Base-by-base conservation (phyloP, 257 asterid genomes). In the Anisodus tanguticus region DNA sequence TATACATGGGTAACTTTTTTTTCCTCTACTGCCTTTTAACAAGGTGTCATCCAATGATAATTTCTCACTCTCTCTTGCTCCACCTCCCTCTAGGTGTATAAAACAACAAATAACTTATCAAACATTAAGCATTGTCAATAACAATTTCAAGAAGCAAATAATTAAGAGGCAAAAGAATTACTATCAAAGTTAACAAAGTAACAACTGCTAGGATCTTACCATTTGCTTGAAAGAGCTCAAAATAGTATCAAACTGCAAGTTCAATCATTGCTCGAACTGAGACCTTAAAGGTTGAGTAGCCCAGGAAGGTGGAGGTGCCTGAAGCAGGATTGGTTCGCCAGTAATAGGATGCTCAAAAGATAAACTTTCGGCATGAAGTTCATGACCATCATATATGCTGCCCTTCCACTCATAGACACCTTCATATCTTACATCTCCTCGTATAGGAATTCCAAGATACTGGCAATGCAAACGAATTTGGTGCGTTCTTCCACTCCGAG, bases 391-490 rank as follows among this genome's bases (percentile, higher is more conserved):
- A 19, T 90, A 93, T 54, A 12, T 82, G 83, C 17, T 84, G 16
- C 91, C 97, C 47, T 92, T 86, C 95, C 97, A 96, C 86, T 96
- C 98, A 89, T 88, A 88, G 10, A 91, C 95, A 84, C 99, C 99
- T 63, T 92, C 98, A 80, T 94, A 94, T 86, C 95, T 93, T 70
- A 96, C 97, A 85, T 96, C 99, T 55, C 98, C 97, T 85, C 93
- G 90, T 39, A 96, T 89, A 54, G 99, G 94, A 80, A 96, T 91
- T 54, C 97, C 99, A 68, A 93, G 97, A 86, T 91, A 94, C 90
- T 94, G 98, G 82, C 99, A 94, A 53, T 96, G 98, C 90, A 94
- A 89, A 43, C 99, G 94, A 78, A 96, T 96, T 87, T 96, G 99
- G 87, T 96, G 98, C 0, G 99, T 96, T 87, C 99, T 90, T 84